Evolutionary conservation across 306 rosid species (phyloP), one percentile per base, ranked within the genome.

Genomic region (Fagus crenata): DNA sequence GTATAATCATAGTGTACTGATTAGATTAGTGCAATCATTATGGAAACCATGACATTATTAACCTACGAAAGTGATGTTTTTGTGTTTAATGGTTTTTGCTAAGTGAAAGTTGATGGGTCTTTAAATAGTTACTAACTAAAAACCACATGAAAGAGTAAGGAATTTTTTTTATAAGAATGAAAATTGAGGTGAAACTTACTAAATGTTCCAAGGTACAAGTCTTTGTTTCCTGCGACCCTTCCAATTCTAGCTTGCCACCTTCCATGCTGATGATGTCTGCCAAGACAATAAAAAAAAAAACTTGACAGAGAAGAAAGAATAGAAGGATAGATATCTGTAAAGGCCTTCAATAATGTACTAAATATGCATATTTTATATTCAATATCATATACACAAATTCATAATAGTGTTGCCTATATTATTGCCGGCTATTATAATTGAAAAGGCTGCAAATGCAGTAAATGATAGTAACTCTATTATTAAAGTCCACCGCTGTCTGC

Each of bases 171-270:
- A 0, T 22, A 42, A 51, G 36, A 7, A 4, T 0, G 7, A 36
- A n/a, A 39, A 31, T 35, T 70, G 67, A 8, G 77, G 37, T 33
- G 71, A 71, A 69, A 84, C 98, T 88, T 84, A 92, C 99, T 91
- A 84, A 96, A 96, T 79, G 99, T 96, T 43, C 99, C 99, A 36
- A 96, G 97, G 91, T 96, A 92, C 88, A 96, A 84, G 82, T 96
- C 99, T 69, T 96, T 96, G 85, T 96, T 96, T 72, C 99, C 99
- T 11, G 99, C 98, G 72, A 96, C 99, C 78, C 99, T 85, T 74
- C 98, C 99, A 49, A 96, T 96, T 51, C 99, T 82, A 77, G 99
- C 99, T 83, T 96, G 99, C 99, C 99, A 96, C 85, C 99, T 92
- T 81, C 99, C 99, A 91, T 96, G 98, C 81, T 96, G 99, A 87